Evolutionary conservation across 257 asterid genomes (phyloP), one percentile per base, ranked within the genome.

Genomic region (Prunella vulgaris): DNA sequence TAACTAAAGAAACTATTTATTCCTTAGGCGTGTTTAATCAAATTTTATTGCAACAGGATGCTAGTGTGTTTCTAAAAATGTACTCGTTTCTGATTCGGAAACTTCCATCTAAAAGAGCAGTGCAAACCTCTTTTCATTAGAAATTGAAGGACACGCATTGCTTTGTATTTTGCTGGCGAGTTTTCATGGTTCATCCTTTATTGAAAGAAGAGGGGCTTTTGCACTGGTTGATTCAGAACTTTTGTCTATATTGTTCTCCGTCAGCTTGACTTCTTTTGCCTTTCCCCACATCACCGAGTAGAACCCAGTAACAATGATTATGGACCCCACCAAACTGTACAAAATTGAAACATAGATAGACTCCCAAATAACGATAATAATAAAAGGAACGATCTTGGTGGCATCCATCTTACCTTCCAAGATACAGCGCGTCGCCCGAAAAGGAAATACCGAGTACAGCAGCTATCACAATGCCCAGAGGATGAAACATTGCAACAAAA

Each of bases 271-370:
- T 71, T 88, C 97, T 76, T 83, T 82, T 17, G 91, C 79, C 81
- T 87, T 88, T 25, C 98, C 98, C 96, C 97, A 88, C 96, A 93
- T 88, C 83, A 93, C 98, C 10, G 84, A 84, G 82, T 93, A 93
- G 81, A 93, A 93, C 49, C 96, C 97, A 18, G 85, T 48, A 61
- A 90, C 96, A 27, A 93, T 87, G 35, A 86, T 60, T 65, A 75
- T 6, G 6, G 97, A 93, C 24, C 97, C 97, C 65, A 86, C 15
- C 83, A 93, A 78, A 81, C 97, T 93, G 82, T 84, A 75, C 20
- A 64, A 52, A 60, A 13, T 17, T 10, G 51, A 66, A 68, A 42
- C 12, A 51, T 18, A 59, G 70, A 38, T 14, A 62, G 15, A 28
- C 20, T 44, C 40, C 20, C 22, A 21, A 65, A 61, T 22, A 37